These are phyloP conservation scores for Vitis hybrid DNA, from an alignment of 177 flowering plant species.

Conservation along the genomic window DNA sequence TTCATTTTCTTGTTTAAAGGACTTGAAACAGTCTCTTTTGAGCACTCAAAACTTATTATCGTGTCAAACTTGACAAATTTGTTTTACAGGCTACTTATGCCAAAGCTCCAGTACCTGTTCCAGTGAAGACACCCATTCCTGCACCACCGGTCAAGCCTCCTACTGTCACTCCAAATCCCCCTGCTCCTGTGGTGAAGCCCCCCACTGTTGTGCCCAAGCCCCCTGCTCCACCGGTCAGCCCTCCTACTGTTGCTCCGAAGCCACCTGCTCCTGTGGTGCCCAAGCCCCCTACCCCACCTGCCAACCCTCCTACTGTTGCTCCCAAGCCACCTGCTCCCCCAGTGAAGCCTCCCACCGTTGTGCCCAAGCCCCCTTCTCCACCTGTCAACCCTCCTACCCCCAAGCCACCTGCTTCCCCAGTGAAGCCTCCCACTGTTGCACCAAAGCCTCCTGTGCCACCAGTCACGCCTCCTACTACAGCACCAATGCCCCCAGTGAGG, in stretches of 20 bases:
- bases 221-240: conserved; percentile 8
- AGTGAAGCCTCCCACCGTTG: background rate
- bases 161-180: too few species aligned
- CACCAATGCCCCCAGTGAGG: conserved; percentile 10
- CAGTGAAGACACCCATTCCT: conserved; percentile 3
- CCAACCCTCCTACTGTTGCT: background rate
- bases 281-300: conserved; percentile 7
- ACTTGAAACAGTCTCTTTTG: background rate
- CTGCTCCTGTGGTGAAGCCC: background rate
- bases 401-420: conserved; percentile 4
- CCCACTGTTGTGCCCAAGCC: background rate
- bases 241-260: conserved; percentile 1
- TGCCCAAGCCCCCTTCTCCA: conserved; percentile 1
- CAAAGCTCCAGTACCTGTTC: conserved; percentile 9
- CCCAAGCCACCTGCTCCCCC: conserved; percentile 4
- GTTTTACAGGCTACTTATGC: conserved; percentile 2
- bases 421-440: background rate
- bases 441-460: conserved; percentile 8
- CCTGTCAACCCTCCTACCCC: conserved; percentile 2
- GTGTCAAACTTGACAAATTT: background rate
- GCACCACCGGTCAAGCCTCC: background rate
- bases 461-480: background rate
- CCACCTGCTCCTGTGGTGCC: conserved; percentile 1
- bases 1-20: background rate
- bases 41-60: background rate